Evolutionary conservation across 805 yeast genomes (phyloP).

Genomic region (Spathaspora boniae): DNA sequence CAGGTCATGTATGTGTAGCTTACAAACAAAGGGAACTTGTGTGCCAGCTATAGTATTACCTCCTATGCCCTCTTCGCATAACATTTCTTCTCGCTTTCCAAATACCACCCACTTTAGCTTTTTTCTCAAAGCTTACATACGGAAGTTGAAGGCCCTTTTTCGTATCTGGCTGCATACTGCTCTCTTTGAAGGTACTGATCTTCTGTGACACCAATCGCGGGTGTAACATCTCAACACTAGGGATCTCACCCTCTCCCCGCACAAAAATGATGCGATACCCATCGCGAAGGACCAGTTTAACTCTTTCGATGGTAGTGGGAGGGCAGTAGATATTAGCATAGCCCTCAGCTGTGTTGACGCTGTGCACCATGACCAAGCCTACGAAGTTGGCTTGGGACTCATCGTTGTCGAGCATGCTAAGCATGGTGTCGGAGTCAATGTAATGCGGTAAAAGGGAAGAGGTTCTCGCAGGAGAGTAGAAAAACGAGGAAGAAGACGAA

Average conservation of each 20-base stretch:
- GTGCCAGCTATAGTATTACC: too few relatives aligned
- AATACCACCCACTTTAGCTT: constrained; percentile 47
- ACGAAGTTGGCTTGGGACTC: constrained; percentile 23
- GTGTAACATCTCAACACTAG: constrained; percentile 50
- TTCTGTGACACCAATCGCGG: constrained; percentile 19
- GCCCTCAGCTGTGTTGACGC: constrained; percentile 42
- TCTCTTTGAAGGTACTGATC: constrained; percentile 15
- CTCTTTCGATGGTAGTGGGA: constrained; percentile 10
- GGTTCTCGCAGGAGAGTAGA: too few relatives aligned
- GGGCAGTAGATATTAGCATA: constrained; percentile 60
- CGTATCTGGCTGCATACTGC: constrained; percentile 12
- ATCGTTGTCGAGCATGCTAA: too few relatives aligned
- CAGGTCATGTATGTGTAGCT: too few relatives aligned
- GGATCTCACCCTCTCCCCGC: constrained; percentile 65
- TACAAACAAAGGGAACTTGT: too few relatives aligned
- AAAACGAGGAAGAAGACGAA: neutral
- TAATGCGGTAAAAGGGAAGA: too few relatives aligned
- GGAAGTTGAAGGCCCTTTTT: constrained; percentile 25
- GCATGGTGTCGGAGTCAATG: too few relatives aligned
- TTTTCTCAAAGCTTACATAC: constrained; percentile 40
- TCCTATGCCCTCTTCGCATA: constrained; percentile 30
- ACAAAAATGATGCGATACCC: constrained; percentile 41
- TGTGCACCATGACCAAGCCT: constrained; percentile 65
- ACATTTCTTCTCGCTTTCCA: constrained; percentile 60
- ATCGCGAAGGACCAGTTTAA: constrained; percentile 14